phyloP scores from a whole-genome alignment of 169 alveolate species.

The Plasmodium adleri region DNA sequence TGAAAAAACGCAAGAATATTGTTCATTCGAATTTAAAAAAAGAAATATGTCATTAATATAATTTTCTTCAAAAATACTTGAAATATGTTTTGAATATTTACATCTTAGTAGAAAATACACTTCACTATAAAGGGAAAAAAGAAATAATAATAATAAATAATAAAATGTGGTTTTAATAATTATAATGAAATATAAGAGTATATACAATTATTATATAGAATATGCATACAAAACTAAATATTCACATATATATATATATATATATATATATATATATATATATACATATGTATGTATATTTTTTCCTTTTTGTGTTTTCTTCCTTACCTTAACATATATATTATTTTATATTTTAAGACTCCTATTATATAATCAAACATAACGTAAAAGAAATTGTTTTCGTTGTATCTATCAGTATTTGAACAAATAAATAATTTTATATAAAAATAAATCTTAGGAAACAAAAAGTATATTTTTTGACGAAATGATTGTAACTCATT shows the following conservation, averaged over 20 bases:
- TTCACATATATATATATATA: not conserved
- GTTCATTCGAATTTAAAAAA: constrained; percentile 55
- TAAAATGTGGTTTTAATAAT: no score
- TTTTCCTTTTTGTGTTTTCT: no score
- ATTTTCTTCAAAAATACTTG: constrained; percentile 32
- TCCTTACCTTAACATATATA: constrained; percentile 44
- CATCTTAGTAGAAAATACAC: constrained; percentile 25
- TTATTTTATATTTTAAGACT: constrained; percentile 44
- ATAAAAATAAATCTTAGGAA: constrained; percentile 72
- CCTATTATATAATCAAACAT: constrained; percentile 56
- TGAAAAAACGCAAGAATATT: constrained; percentile 38
- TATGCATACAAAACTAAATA: not conserved
- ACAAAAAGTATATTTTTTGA: constrained; percentile 23
- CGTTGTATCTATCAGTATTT: constrained; percentile 50
- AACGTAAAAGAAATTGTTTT: constrained; percentile 26
- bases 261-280: not conserved
- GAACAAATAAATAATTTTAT: constrained; percentile 58
- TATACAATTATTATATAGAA: not conserved
- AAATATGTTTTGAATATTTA: constrained; percentile 26
- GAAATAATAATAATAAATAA: not conserved
- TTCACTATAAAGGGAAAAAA: constrained; percentile 48
- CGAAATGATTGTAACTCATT: constrained; percentile 37
- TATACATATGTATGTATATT: not conserved
- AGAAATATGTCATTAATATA: constrained; percentile 48
- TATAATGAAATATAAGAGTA: not conserved